These are phyloP conservation scores for Castanopsis chinensis DNA, from an alignment of 306 rosid species.

Conservation along the genomic window DNA sequence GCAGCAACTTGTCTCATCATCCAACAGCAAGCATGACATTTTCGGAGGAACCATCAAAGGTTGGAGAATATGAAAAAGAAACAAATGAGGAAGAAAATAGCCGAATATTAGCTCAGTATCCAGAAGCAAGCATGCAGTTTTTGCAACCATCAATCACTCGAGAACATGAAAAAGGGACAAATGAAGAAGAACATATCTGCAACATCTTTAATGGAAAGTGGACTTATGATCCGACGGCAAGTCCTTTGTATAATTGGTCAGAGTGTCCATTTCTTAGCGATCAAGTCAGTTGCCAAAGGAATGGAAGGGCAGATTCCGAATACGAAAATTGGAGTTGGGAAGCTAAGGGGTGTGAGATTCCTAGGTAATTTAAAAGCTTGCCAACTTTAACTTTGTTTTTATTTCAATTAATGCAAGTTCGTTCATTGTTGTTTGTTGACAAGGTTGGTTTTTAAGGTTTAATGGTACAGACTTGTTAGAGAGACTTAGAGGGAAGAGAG, in stretches of 20 bases:
- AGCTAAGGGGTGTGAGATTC: constrained; percentile 33
- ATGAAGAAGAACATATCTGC: constrained; percentile 10
- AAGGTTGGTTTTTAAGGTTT: constrained; percentile 18
- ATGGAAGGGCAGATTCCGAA: constrained; percentile 39
- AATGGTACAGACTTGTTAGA: constrained; percentile 37
- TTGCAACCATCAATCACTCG: too few relatives aligned
- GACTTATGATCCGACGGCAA: constrained; percentile 32
- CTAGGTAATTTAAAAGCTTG: constrained; percentile 25
- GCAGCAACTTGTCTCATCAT: too few relatives aligned
- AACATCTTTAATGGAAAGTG: constrained; percentile 42
- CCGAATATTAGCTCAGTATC: too few relatives aligned
- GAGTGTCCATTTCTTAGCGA: constrained; percentile 46
- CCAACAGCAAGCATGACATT: too few relatives aligned
- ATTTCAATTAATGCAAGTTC: neutral
- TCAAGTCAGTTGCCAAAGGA: constrained; percentile 46
- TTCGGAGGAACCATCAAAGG: too few relatives aligned
- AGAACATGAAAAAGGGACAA: too few relatives aligned
- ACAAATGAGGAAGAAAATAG: too few relatives aligned
- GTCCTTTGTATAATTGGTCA: constrained; percentile 26
- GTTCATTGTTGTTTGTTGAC: neutral
- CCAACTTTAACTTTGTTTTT: neutral
- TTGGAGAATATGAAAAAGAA: too few relatives aligned
- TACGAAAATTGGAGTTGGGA: constrained; percentile 53
- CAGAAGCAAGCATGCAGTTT: too few relatives aligned
- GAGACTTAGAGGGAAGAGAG: constrained; percentile 44